Conservation (phyloP, 2,329 filamentous ascomycete genomes). For the Ophiostoma sp. region DNA sequence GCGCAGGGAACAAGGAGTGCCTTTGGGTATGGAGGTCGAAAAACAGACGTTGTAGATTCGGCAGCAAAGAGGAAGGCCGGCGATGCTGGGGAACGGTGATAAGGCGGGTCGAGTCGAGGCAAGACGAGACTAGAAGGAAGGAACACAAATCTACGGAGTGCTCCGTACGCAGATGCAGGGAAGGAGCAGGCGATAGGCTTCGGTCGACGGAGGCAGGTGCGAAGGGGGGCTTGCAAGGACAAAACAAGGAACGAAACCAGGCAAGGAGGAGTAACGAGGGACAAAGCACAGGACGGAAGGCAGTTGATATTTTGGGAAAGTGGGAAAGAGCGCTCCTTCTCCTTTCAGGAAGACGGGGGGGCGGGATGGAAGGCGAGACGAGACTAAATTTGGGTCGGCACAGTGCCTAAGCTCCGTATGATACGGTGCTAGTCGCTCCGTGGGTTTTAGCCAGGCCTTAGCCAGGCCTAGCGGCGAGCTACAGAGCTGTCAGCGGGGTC, state of each 20-base stretch:
- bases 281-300: background rate
- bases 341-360: constrained; percentile 11
- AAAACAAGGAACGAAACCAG: constrained; percentile 15
- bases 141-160: background rate
- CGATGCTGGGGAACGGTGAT: background rate
- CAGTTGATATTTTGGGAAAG: constrained; percentile 7
- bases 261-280: constrained; percentile 4
- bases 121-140: background rate
- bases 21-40: background rate
- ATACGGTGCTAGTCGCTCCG: constrained; percentile 11
- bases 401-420: background rate
- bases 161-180: constrained; percentile 5
- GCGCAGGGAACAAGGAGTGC: background rate
- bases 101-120: constrained; percentile 7
- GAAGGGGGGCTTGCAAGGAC: background rate
- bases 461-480: background rate
- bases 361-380: constrained; percentile 8
- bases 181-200: background rate
- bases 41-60: background rate
- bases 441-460: background rate
- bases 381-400: background rate
- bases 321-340: constrained; percentile 12
- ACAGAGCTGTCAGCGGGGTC: constrained; percentile 7
- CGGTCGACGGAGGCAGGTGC: background rate
- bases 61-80: background rate